A percentile compares a stretch with the other conserved stretches of the same genome.
Evolutionary conservation across 2,329 filamentous ascomycete genomes (phyloP).

Genomic region (Kalaharituber pfeilii): DNA sequence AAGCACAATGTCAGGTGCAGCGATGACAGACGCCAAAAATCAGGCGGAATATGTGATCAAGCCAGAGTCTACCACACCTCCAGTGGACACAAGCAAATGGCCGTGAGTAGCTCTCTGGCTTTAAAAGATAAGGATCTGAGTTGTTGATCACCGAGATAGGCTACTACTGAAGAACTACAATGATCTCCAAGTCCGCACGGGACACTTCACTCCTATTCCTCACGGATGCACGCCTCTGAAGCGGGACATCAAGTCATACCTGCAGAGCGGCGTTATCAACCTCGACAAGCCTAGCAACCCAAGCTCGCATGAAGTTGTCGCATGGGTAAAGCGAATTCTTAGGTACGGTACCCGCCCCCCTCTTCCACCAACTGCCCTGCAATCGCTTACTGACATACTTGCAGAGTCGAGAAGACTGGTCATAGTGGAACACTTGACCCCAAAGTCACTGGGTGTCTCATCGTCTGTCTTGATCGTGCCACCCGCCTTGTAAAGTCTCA

Average conservation of each 20-base stretch:
- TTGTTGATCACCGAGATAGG: slow-evolving; percentile 5
- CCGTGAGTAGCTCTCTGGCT: slow-evolving; percentile 32
- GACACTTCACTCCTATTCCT: slow-evolving; percentile 92
- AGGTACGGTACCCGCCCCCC: slow-evolving; percentile 45
- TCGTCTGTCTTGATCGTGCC: slow-evolving; percentile 89
- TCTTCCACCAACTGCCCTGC: not conserved
- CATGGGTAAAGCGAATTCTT: slow-evolving; percentile 96
- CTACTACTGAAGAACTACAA: slow-evolving; percentile 92
- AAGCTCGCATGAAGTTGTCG: slow-evolving; percentile 95
- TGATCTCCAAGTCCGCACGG: slow-evolving; percentile 77
- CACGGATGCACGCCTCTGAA: slow-evolving; percentile 79
- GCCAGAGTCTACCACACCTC: slow-evolving; percentile 63
- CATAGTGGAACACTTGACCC: slow-evolving; percentile 97
- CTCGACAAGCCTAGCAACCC: slow-evolving; percentile 95
- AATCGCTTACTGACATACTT: slow-evolving; percentile 11
- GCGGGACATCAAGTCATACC: slow-evolving; percentile 91
- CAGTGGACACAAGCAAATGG: slow-evolving; percentile 75
- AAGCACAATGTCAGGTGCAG: no score
- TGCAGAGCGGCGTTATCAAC: slow-evolving; percentile 96
- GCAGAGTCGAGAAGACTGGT: slow-evolving; percentile 81
- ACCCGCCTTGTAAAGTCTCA: slow-evolving; percentile 97
- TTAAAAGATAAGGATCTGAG: not conserved
- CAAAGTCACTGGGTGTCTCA: slow-evolving; percentile 91
- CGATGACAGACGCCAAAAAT: slow-evolving; percentile 29
- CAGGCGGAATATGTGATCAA: slow-evolving; percentile 76